Evolutionary conservation across 306 rosid genomes (phyloP).

Genomic region (barrel medic (Medicago truncatula)): MtrunA17r5.0-ANR NC_053049.1:32531501-32532000

Average conservation of each 20-base stretch:
- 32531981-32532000: no score
- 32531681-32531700: slow-evolving; percentile 53
- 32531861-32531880: slow-evolving; percentile 58
- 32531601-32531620: not conserved
- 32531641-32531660: slow-evolving; percentile 28
- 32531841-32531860: slow-evolving; percentile 72
- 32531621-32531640: slow-evolving; percentile 1
- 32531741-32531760: slow-evolving; percentile 49
- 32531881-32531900: not conserved
- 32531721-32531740: slow-evolving; percentile 69
- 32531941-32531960: not conserved
- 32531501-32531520: not conserved
- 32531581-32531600: not conserved
- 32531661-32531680: slow-evolving; percentile 8
- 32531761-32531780: slow-evolving; percentile 72
- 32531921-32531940: slow-evolving; percentile 38
- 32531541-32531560: not conserved
- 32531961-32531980: not conserved
- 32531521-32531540: not conserved
- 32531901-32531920: no score
- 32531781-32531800: slow-evolving; percentile 53
- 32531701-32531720: slow-evolving; percentile 61
- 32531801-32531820: slow-evolving; percentile 57
- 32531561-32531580: not conserved
- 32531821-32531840: slow-evolving; percentile 64